Evolutionary conservation across 2,329 filamentous ascomycete genomes (phyloP), one percentile per base, ranked within the genome.

Genomic region (Fusarium xyrophilum): DNA sequence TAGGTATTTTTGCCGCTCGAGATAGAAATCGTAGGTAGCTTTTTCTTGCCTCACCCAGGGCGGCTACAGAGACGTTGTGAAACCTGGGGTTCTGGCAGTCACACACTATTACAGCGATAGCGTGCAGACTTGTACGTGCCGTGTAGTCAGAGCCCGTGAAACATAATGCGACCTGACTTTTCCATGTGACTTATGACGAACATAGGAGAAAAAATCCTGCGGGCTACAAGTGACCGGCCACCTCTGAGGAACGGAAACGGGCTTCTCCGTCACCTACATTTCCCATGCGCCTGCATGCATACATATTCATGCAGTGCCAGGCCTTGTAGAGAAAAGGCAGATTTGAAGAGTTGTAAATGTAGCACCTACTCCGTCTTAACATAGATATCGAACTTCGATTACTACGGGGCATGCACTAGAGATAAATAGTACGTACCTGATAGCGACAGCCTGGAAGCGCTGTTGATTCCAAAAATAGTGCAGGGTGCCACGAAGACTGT

Each of bases 391-490:
- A 42, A 35, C 25, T 30, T 35, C 23, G 33, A 32, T 23, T 47
- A 25, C 40, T 27, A 25, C 17, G 23, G 17, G 19, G 40, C 28
- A 30, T 56, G 39, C 39, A 43, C 39, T 25, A 33, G 48, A 32
- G 27, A 47, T 13, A 36, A n/a, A 47, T 25, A 42, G 39, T 55
- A 38, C 25, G 28, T 47, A 40, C 42, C 44, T 33, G 55, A 56
- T 50, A 44, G 56, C 54, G 58, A 44, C 55, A 56, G 6, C 23
- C 23, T 25, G 23, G 23, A 25, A 65, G 35, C 52, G 48, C 65
- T 57, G 60, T 57, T 55, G 56, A 56, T 53, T 56, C 71, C 72
- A 73, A 73, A 73, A 73, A 74, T 74, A 73, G 72, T 60, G 57
- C 27, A 15, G 6, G 39, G 56, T 55, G 60, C 14, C 19, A 21